phyloP scores from a whole-genome alignment of 345 rosid species.

The Rhizophora mangle region DNA sequence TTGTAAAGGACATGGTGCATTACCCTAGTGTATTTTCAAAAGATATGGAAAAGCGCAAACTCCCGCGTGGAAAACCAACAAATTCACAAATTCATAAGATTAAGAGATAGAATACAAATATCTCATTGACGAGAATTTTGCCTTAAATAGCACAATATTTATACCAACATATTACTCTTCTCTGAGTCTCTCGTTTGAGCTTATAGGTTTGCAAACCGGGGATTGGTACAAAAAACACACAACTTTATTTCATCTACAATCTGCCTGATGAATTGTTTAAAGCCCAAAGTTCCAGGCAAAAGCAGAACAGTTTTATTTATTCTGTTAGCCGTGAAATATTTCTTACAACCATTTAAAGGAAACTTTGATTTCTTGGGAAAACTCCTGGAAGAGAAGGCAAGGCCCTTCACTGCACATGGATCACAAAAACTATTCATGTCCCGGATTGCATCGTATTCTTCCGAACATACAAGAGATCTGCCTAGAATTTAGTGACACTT shows the following conservation, averaged over 20 bases:
- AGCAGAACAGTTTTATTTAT: neutral
- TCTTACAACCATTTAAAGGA: neutral
- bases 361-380: too few species aligned
- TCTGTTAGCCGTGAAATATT: neutral
- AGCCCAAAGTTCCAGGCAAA: neutral
- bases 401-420: neutral
- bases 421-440: neutral
- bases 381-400: too few species aligned
- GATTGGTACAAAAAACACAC: conserved; percentile 1
- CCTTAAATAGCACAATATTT: neutral
- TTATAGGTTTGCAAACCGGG: neutral
- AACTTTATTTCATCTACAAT: neutral
- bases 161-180: neutral
- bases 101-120: too few species aligned
- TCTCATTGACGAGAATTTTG: too few species aligned
- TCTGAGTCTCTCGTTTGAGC: conserved; percentile 1
- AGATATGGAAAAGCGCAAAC: too few species aligned
- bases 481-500: conserved; percentile 28
- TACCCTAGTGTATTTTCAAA: too few species aligned
- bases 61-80: too few species aligned
- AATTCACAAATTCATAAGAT: too few species aligned
- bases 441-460: conserved; percentile 2
- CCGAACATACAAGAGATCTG: conserved; percentile 12
- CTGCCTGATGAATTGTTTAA: neutral
- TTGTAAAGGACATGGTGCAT: too few species aligned